Conservation (phyloP, 2,329 filamentous ascomycete species). For the Chaetomium globosum region DNA sequence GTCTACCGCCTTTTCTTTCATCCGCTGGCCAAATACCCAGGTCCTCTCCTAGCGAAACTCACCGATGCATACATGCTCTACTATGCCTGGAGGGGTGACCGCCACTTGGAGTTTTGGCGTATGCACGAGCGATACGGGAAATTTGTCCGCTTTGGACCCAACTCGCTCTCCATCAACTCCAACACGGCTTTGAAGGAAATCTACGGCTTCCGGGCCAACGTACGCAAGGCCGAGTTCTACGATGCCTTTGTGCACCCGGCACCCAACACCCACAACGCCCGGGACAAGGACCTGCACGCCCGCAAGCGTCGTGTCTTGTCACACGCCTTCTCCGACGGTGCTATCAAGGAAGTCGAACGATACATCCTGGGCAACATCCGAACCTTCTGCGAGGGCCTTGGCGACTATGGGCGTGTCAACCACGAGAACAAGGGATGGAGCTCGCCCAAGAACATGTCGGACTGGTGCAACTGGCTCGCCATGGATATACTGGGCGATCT, state of each 20-base stretch:
- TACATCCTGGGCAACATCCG: constrained; percentile 67
- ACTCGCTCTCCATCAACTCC: constrained; percentile 76
- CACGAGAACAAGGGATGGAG: constrained; percentile 60
- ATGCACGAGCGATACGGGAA: constrained; percentile 72
- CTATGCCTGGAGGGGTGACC: constrained; percentile 72
- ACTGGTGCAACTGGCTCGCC: constrained; percentile 64
- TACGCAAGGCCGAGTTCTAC: constrained; percentile 72
- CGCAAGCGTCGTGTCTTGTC: constrained; percentile 71
- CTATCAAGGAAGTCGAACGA: constrained; percentile 68
- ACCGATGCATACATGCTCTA: constrained; percentile 70
- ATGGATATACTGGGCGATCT: constrained; percentile 66
- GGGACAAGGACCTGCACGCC: constrained; percentile 68
- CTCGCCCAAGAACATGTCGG: constrained; percentile 61
- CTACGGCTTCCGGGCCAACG: constrained; percentile 65
- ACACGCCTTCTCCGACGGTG: constrained; percentile 70
- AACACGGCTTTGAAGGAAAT: constrained; percentile 67
- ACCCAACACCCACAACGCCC: constrained; percentile 72
- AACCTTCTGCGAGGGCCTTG: constrained; percentile 65
- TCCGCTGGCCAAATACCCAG: constrained; percentile 66
- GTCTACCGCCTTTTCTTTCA: constrained; percentile 65
- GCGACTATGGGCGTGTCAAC: constrained; percentile 43
- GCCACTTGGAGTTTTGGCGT: constrained; percentile 72
- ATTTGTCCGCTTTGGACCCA: constrained; percentile 74
- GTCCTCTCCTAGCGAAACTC: constrained; percentile 64
- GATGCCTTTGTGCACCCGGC: constrained; percentile 71